These are phyloP conservation scores for Candida awuae DNA, from an alignment of 805 yeast species.

Conservation along the genomic window DNA sequence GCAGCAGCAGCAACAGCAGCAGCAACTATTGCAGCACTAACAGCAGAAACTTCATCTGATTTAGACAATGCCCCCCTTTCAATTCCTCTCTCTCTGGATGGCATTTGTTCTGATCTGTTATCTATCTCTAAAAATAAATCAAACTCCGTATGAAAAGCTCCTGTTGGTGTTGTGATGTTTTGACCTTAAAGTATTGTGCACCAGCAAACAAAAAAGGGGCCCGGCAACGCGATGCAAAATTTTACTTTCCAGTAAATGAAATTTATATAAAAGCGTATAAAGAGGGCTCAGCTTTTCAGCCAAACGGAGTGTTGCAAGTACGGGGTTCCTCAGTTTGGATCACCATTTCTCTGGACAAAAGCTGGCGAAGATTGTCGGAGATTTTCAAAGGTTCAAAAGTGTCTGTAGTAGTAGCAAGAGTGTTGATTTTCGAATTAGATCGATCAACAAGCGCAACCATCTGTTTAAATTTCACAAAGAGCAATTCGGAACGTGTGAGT, in stretches of 20 bases:
- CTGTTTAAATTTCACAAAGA: conserved; percentile 72
- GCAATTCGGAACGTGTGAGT: conserved; percentile 73
- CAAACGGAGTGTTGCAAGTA: conserved; percentile 26
- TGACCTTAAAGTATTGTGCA: conserved; percentile 2
- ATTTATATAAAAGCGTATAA: too few relatives aligned
- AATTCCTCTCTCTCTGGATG: not conserved
- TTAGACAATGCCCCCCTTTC: not conserved
- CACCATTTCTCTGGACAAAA: conserved; percentile 54
- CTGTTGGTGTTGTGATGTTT: conserved; percentile 21
- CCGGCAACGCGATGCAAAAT: too few relatives aligned
- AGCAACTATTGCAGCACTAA: not conserved
- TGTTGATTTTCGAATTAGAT: conserved; percentile 21
- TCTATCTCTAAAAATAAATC: too few relatives aligned
- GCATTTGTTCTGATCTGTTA: not conserved
- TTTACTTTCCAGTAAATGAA: too few relatives aligned
- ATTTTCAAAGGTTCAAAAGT: not conserved
- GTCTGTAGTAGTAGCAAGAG: conserved; percentile 8
- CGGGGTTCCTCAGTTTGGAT: conserved; percentile 41
- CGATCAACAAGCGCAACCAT: conserved; percentile 75
- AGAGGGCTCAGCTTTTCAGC: conserved; percentile 12
- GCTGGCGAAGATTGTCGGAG: conserved; percentile 26
- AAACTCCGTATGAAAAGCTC: not conserved
- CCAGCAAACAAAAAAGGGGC: conserved; percentile 1
- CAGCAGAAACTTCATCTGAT: not conserved
- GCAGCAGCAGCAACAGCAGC: not conserved